These are phyloP conservation scores for Panicum virgatum DNA, from an alignment of 202 grass and related monocot species.

Conservation along the genomic window DNA sequence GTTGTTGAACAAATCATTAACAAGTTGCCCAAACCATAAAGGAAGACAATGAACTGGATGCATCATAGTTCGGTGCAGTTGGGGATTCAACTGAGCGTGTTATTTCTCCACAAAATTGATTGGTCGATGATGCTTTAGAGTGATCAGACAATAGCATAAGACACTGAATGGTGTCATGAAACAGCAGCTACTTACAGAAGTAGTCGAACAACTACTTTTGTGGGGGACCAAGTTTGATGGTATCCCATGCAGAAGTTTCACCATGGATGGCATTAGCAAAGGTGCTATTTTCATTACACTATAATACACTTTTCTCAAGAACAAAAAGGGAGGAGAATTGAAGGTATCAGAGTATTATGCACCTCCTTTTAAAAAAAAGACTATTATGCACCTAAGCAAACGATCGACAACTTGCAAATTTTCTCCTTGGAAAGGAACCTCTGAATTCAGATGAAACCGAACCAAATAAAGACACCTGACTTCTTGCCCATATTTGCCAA, in stretches of 20 bases:
- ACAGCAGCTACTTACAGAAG: conserved; percentile 34
- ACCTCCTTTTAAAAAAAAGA: too few species aligned
- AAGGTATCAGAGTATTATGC: not conserved
- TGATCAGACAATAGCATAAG: conserved; percentile 39
- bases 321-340: not conserved
- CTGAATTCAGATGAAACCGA: not conserved
- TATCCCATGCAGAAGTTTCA: conserved; percentile 23
- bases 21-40: not conserved
- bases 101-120: not conserved
- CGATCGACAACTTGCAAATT: not conserved
- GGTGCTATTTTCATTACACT: not conserved
- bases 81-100: not conserved
- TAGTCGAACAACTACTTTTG: conserved; percentile 43
- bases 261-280: not conserved
- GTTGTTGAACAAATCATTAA: not conserved
- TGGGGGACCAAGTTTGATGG: conserved; percentile 30
- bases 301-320: not conserved
- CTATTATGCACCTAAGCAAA: not conserved
- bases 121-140: conserved; percentile 14
- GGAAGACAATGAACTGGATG: not conserved
- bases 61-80: not conserved
- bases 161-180: conserved; percentile 35
- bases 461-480: not conserved
- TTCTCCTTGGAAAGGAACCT: not conserved
- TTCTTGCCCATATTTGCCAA: too few species aligned